phyloP scores from a whole-genome alignment of 108 stramenopile genomes.

The Cyclotella distinguenda region DNA sequence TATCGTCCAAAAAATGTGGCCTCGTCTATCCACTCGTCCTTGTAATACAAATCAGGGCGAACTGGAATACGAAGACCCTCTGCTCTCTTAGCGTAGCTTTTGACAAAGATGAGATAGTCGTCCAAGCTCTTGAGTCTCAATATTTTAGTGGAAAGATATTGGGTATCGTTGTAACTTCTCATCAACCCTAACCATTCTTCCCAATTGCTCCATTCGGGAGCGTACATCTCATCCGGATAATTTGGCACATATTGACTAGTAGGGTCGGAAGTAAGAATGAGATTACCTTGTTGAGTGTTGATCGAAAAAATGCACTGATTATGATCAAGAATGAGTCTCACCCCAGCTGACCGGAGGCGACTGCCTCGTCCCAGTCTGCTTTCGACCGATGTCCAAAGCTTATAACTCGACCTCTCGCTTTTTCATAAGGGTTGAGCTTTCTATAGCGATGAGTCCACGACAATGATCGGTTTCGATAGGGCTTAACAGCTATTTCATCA shows the following conservation, averaged over 20 bases:
- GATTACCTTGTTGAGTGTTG: too few species aligned
- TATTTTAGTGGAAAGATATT: conserved; percentile 42
- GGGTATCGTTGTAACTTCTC: conserved; percentile 63
- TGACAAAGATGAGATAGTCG: conserved; percentile 58
- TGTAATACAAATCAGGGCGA: conserved; percentile 61
- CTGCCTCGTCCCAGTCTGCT: conserved; percentile 69
- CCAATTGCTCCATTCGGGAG: conserved; percentile 66
- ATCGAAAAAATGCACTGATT: too few species aligned
- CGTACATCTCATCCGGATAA: conserved; percentile 74
- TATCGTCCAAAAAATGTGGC: conserved; percentile 54
- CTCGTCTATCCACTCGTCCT: conserved; percentile 58
- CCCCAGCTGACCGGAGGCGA: conserved; percentile 46
- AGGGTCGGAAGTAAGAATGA: too few species aligned
- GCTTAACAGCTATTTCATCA: conserved; percentile 17
- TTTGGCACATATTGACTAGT: conserved; percentile 56
- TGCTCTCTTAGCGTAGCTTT: conserved; percentile 49
- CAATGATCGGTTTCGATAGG: conserved; percentile 67
- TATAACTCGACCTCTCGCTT: conserved; percentile 48
- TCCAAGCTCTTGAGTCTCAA: conserved; percentile 50
- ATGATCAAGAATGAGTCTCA: neutral
- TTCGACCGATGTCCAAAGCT: conserved; percentile 61
- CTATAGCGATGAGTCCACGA: conserved; percentile 67
- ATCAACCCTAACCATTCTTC: conserved; percentile 76
- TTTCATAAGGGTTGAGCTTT: conserved; percentile 58
- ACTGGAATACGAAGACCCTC: conserved; percentile 68